Conservation (phyloP, 1,139 yeast species). For the Pichia sp. region DNA sequence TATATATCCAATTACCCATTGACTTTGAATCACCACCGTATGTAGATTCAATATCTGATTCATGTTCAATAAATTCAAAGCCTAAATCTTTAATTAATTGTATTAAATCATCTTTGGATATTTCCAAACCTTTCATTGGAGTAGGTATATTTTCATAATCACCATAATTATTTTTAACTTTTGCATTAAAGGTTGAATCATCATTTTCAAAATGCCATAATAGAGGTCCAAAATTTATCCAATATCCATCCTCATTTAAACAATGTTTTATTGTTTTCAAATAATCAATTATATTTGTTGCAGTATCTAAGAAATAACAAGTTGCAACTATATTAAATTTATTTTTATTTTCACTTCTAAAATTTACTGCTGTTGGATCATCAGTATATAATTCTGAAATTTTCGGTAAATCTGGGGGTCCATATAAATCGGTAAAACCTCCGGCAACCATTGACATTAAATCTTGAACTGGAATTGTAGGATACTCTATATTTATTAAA, state of each 20-base stretch:
- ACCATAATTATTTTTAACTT: constrained; percentile 28
- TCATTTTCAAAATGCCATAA: constrained; percentile 80
- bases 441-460: constrained; percentile 78
- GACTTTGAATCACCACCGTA: constrained; percentile 52
- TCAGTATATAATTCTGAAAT: constrained; percentile 35
- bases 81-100: constrained; percentile 45
- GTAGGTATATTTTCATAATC: constrained; percentile 28
- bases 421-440: constrained; percentile 71
- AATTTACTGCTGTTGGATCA: constrained; percentile 36
- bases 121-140: constrained; percentile 54
- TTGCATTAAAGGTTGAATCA: constrained; percentile 28
- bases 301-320: constrained; percentile 76
- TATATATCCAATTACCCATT: constrained; percentile 53
- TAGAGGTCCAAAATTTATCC: constrained; percentile 86
- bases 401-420: constrained; percentile 38
- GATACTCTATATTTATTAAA: constrained; percentile 29
- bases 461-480: constrained; percentile 41
- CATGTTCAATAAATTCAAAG: constrained; percentile 44
- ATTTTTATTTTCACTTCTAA: constrained; percentile 36
- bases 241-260: constrained; percentile 50
- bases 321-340: constrained; percentile 57
- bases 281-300: constrained; percentile 66
- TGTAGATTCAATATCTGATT: constrained; percentile 40
- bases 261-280: constrained; percentile 50
- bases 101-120: constrained; percentile 55